These are phyloP conservation scores for Kluyveromyces aestuarii DNA, from an alignment of 805 yeast species.

Conservation along the genomic window DNA sequence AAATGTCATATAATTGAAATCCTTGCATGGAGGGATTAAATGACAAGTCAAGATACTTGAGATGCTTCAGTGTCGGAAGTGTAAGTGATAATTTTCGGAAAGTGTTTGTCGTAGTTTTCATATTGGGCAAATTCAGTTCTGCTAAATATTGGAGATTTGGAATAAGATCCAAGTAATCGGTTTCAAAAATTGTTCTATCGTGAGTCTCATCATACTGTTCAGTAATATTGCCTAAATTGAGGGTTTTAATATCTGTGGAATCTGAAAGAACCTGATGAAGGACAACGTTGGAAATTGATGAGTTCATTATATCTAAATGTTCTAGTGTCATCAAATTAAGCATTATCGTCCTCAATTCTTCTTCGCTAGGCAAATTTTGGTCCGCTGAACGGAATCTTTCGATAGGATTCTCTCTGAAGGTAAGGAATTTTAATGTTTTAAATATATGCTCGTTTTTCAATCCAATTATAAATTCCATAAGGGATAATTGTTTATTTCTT, in stretches of 20 bases:
- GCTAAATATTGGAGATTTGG: slow-evolving; percentile 10
- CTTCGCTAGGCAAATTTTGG: not conserved
- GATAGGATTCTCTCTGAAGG: slow-evolving; percentile 21
- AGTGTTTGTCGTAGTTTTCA: slow-evolving; percentile 15
- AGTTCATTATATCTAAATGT: slow-evolving; percentile 22
- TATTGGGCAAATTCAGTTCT: slow-evolving; percentile 19
- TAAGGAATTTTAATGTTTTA: slow-evolving; percentile 12
- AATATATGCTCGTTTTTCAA: slow-evolving; percentile 12
- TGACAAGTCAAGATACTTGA: slow-evolving; percentile 21
- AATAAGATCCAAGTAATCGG: slow-evolving; percentile 7
- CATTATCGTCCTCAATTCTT: not conserved
- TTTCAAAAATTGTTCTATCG: not conserved
- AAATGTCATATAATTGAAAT: slow-evolving; percentile 22
- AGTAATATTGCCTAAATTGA: slow-evolving; percentile 22
- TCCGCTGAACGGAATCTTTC: slow-evolving; percentile 9
- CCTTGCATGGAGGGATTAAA: slow-evolving; percentile 25
- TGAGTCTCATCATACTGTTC: not conserved
- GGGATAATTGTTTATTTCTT: slow-evolving; percentile 15
- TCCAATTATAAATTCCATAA: slow-evolving; percentile 12
- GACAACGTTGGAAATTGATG: slow-evolving; percentile 21
- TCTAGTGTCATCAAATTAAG: slow-evolving; percentile 9
- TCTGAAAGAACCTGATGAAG: slow-evolving; percentile 11
- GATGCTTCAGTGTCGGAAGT: slow-evolving; percentile 7
- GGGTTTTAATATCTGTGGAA: slow-evolving; percentile 6
- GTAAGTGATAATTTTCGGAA: slow-evolving; percentile 11